Evolutionary conservation across 2,329 filamentous ascomycete species (phyloP).

Genomic region (Fusarium oxysporum): DNA sequence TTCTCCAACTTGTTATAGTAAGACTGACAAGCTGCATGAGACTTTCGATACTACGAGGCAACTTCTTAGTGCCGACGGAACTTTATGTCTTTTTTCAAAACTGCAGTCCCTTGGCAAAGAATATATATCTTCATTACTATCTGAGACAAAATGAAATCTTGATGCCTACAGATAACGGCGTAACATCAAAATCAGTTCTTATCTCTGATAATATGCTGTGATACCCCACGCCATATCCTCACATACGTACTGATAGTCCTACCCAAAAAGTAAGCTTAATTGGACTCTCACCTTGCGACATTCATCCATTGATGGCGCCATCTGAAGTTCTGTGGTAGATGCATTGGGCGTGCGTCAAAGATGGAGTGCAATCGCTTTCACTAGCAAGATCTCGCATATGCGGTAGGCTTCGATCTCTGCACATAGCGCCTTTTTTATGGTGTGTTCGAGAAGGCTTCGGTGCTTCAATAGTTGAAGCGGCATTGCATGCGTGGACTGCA

Average conservation of each 20-base stretch:
- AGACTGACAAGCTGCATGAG: background rate
- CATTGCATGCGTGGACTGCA: background rate
- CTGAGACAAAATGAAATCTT: fast-evolving
- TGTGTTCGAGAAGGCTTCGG: background rate
- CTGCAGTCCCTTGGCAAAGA: fast-evolving
- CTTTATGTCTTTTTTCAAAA: background rate
- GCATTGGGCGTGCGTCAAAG: conserved; percentile 1
- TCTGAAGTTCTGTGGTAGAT: background rate
- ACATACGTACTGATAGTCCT: background rate
- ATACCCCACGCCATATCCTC: background rate
- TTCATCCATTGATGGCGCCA: conserved; percentile 2
- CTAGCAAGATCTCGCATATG: conserved; percentile 24
- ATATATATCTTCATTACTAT: fast-evolving
- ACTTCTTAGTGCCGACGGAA: background rate
- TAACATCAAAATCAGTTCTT: background rate
- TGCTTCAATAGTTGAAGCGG: background rate
- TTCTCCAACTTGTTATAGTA: fast-evolving
- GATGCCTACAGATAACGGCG: background rate
- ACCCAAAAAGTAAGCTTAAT: background rate
- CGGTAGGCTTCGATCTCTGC: background rate
- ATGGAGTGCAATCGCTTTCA: background rate
- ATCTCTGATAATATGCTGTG: conserved; percentile 1
- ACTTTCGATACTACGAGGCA: background rate
- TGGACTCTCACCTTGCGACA: background rate
- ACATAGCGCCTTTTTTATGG: background rate